These are phyloP conservation scores for Neonectria ditissima DNA, from an alignment of 2,329 filamentous ascomycete species.

Conservation along the genomic window DNA sequence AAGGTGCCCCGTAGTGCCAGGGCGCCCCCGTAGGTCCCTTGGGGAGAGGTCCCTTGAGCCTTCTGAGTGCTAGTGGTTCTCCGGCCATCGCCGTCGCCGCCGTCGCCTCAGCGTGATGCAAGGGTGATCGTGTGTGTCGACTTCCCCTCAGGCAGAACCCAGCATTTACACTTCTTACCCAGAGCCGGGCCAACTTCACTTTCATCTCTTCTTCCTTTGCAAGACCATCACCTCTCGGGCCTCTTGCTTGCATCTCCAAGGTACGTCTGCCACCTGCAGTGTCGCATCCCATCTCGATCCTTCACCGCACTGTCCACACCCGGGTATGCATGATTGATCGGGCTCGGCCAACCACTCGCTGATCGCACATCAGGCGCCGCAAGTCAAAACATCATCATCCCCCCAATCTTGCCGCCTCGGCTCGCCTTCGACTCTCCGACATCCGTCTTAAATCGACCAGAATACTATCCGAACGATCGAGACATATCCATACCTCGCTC, in stretches of 20 bases:
- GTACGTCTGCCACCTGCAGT: conserved; percentile 20
- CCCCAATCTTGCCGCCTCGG: conserved; percentile 16
- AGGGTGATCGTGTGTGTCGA: conserved; percentile 32
- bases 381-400: conserved; percentile 32
- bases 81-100: conserved; percentile 22
- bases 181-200: background rate
- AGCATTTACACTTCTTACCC: background rate
- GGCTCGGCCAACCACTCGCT: conserved; percentile 41
- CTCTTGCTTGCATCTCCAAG: conserved; percentile 5
- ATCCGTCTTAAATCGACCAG: background rate
- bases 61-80: conserved; percentile 3
- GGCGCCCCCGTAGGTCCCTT: background rate
- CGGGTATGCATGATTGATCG: conserved; percentile 39
- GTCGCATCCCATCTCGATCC: conserved; percentile 21
- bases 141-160: conserved; percentile 28
- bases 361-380: conserved; percentile 39
- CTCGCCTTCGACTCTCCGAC: background rate
- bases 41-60: background rate
- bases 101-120: conserved; percentile 25
- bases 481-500: conserved; percentile 1
- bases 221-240: background rate
- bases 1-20: conserved; percentile 1
- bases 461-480: conserved; percentile 11
- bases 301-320: conserved; percentile 27
- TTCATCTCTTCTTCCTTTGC: background rate